These are phyloP conservation scores for Cercospora brassicicola DNA, from an alignment of 2,329 filamentous ascomycete species.

Conservation along the genomic window DNA sequence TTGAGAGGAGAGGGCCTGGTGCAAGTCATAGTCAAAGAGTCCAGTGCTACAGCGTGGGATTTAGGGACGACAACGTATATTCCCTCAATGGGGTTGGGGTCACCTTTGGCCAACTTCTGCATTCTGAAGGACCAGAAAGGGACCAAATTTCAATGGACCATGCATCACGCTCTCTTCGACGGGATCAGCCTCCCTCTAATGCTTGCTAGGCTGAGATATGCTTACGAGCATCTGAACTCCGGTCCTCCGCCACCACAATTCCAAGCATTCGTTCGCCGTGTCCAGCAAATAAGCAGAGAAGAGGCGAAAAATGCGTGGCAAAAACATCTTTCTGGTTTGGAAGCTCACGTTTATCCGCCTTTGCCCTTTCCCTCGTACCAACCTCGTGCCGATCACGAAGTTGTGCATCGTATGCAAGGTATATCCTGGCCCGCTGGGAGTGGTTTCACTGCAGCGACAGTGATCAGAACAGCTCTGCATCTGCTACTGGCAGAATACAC, in stretches of 20 bases:
- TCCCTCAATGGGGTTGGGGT: conserved; percentile 3
- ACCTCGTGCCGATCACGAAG: conserved; percentile 30
- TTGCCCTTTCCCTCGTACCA: conserved; percentile 30
- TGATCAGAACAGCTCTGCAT: conserved; percentile 15
- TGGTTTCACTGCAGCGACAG: conserved; percentile 12
- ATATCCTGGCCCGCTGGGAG: conserved; percentile 17
- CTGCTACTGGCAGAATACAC: conserved; percentile 13
- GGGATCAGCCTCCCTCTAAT: conserved; percentile 42
- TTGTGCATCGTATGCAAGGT: conserved; percentile 27
- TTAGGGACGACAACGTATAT: neutral
- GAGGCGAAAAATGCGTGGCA: conserved; percentile 33
- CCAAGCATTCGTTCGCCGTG: conserved; percentile 3
- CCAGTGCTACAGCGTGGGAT: neutral
- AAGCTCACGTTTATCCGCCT: conserved; percentile 40
- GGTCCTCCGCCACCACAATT: conserved; percentile 1
- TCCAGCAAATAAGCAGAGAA: neutral
- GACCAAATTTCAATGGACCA: conserved; percentile 13
- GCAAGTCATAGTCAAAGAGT: conserved; percentile 29
- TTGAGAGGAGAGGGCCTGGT: conserved; percentile 9
- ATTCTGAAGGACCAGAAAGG: neutral
- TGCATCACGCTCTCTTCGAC: conserved; percentile 46
- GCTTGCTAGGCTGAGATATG: conserved; percentile 31
- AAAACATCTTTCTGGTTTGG: conserved; percentile 33
- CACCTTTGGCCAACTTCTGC: neutral
- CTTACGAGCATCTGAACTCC: neutral